Conservation (phyloP, 768 basidiomycete species). For the Boletus tylopilopsis region DNA sequence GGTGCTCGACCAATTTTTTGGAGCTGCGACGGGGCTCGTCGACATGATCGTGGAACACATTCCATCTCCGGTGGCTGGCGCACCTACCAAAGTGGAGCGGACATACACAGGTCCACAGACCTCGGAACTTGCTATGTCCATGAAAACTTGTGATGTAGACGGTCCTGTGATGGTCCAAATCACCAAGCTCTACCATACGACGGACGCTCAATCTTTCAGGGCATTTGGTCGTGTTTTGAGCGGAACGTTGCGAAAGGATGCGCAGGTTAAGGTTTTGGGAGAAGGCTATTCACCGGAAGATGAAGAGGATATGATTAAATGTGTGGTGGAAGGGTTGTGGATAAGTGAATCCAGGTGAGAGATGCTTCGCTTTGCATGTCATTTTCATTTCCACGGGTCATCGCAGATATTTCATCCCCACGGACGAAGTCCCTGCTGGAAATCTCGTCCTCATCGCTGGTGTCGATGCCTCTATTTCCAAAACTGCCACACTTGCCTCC, state of each 20-base stretch:
- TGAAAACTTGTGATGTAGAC: slow-evolving; percentile 78
- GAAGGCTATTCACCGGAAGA: slow-evolving; percentile 99
- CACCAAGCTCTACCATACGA: slow-evolving; percentile 92
- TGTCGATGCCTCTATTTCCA: slow-evolving; percentile 90
- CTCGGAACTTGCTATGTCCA: slow-evolving; percentile 69
- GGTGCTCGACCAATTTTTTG: slow-evolving; percentile 94
- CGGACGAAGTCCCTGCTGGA: slow-evolving; percentile 85
- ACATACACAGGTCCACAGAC: slow-evolving; percentile 89
- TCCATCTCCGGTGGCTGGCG: slow-evolving; percentile 68
- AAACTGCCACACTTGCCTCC: slow-evolving; percentile 85
- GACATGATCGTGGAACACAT: slow-evolving; percentile 91
- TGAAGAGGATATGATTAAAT: slow-evolving; percentile 95
- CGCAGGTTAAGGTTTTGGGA: slow-evolving; percentile 91
- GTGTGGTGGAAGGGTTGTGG: slow-evolving; percentile 83
- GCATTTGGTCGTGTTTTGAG: slow-evolving; percentile 94
- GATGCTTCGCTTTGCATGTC: not conserved
- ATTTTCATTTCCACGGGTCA: slow-evolving; percentile 1
- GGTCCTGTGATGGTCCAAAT: slow-evolving; percentile 93
- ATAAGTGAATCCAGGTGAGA: slow-evolving; percentile 83
- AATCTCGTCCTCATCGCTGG: slow-evolving; percentile 92
- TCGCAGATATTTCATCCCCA: slow-evolving; percentile 81
- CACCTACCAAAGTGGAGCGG: slow-evolving; percentile 66
- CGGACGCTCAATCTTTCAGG: slow-evolving; percentile 94
- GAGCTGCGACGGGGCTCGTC: slow-evolving; percentile 81
- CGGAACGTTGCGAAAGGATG: slow-evolving; percentile 82